Conservation (phyloP, 2,329 filamentous ascomycete genomes). For the Colletotrichum lindemuthianum region DNA sequence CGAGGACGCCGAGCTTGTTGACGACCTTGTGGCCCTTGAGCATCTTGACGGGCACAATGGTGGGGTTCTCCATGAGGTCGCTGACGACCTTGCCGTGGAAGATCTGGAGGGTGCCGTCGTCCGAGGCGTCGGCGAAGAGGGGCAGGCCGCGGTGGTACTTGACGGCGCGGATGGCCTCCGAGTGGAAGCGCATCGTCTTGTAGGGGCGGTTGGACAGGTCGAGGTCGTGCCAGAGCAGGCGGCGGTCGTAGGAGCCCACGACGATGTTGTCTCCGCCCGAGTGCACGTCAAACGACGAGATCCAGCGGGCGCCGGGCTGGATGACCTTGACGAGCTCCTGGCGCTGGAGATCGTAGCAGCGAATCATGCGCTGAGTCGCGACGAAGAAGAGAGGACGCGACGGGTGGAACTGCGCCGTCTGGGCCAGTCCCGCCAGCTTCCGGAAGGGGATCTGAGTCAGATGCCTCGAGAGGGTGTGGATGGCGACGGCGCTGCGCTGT, state of each 20-base stretch:
- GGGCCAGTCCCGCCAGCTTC: slow-evolving; percentile 76
- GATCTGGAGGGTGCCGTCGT: slow-evolving; percentile 93
- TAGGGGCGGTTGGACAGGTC: slow-evolving; percentile 91
- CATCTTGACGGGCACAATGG: slow-evolving; percentile 95
- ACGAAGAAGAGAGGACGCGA: slow-evolving; percentile 94
- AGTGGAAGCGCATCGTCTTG: slow-evolving; percentile 96
- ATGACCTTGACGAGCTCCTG: slow-evolving; percentile 94
- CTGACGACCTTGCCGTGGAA: slow-evolving; percentile 97
- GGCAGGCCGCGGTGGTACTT: slow-evolving; percentile 85
- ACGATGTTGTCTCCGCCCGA: slow-evolving; percentile 93
- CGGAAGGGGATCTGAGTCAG: slow-evolving; percentile 95
- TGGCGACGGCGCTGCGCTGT: slow-evolving; percentile 83
- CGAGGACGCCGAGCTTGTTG: slow-evolving; percentile 87
- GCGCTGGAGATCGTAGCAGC: slow-evolving; percentile 91
- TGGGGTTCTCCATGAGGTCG: slow-evolving; percentile 95
- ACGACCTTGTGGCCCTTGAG: slow-evolving; percentile 89
- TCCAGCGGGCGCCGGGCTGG: slow-evolving; percentile 92
- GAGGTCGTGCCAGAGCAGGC: slow-evolving; percentile 95
- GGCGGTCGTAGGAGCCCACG: slow-evolving; percentile 92
- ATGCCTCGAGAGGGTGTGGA: slow-evolving; percentile 95
- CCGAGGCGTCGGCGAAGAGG: slow-evolving; percentile 92
- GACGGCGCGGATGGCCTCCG: slow-evolving; percentile 89
- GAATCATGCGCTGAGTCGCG: slow-evolving; percentile 91
- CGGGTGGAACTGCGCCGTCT: slow-evolving; percentile 94
- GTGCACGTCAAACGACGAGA: slow-evolving; percentile 93